A percentile compares a stretch with the other conserved stretches of the same genome.
Evolutionary conservation across 129 eudicot genomes (phyloP).

Genomic region (Erigeron canadensis): DNA sequence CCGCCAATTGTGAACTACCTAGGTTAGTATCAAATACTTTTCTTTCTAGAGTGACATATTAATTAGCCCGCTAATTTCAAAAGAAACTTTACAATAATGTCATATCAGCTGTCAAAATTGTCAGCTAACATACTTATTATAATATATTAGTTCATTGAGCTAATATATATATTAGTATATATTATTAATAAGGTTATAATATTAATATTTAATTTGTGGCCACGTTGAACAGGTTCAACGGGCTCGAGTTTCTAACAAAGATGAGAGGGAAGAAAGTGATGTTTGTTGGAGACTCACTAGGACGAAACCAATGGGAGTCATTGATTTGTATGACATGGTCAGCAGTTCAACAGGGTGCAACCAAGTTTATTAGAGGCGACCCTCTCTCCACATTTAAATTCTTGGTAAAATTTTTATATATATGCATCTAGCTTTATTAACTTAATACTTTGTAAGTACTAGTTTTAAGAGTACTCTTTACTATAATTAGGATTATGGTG

Average conservation of each 20-base stretch:
- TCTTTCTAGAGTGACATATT: neutral
- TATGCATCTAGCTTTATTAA: neutral
- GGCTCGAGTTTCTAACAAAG: constrained; percentile 54
- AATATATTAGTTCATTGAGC: neutral
- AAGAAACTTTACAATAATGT: neutral
- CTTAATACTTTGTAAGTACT: neutral
- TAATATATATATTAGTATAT: neutral
- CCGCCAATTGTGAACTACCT: constrained; percentile 82
- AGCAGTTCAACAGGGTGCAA: constrained; percentile 47
- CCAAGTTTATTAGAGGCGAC: constrained; percentile 57
- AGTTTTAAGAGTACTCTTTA: neutral
- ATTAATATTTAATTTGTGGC: neutral
- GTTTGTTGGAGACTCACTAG: constrained; percentile 96
- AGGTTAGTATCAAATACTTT: constrained; percentile 40
- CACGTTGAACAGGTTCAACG: constrained; percentile 57
- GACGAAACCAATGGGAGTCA: constrained; percentile 95
- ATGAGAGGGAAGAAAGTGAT: constrained; percentile 84
- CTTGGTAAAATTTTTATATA: constrained; percentile 37
- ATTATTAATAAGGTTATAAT: neutral
- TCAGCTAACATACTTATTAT: no score
- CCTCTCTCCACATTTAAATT: constrained; percentile 71
- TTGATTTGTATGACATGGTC: constrained; percentile 80
- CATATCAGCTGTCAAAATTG: neutral
- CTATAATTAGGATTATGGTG: constrained; percentile 65
- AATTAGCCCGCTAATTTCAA: neutral